Evolutionary conservation across 108 stramenopile genomes (phyloP).

Genomic region (Skeletonema tropicum): DNA sequence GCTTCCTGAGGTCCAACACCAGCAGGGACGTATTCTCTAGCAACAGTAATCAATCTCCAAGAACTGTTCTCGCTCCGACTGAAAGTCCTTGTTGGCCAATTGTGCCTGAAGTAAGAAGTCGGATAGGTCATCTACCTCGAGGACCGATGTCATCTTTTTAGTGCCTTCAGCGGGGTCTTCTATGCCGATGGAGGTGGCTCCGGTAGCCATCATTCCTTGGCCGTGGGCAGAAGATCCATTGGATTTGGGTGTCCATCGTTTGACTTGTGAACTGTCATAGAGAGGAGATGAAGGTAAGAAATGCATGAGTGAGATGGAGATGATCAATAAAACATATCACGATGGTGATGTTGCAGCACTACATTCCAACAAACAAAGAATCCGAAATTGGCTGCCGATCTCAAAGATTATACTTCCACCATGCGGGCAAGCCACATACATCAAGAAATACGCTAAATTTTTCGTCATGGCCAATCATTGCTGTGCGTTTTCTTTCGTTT

Average conservation of each 20-base stretch:
- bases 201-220: slow-evolving; percentile 82
- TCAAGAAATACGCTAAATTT: slow-evolving; percentile 31
- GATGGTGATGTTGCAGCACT: no score
- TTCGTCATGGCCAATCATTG: slow-evolving; percentile 49
- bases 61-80: slow-evolving; percentile 77
- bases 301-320: neutral
- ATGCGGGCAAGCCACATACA: slow-evolving; percentile 7
- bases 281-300: neutral
- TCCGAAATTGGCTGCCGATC: slow-evolving; percentile 43
- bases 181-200: slow-evolving; percentile 71
- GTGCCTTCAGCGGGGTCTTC: slow-evolving; percentile 33
- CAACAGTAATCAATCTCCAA: slow-evolving; percentile 39
- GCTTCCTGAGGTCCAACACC: no score
- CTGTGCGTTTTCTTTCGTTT: neutral
- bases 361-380: neutral
- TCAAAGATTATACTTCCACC: slow-evolving; percentile 58
- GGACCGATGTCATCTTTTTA: slow-evolving; percentile 76
- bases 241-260: slow-evolving; percentile 66
- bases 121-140: slow-evolving; percentile 91
- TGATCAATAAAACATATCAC: neutral
- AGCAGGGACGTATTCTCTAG: slow-evolving; percentile 32
- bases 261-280: slow-evolving; percentile 47
- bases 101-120: slow-evolving; percentile 95
- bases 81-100: slow-evolving; percentile 92
- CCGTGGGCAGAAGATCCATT: slow-evolving; percentile 63